Conservation (phyloP, 2,329 filamentous ascomycete species). For the Chlorencoelia australis region DNA sequence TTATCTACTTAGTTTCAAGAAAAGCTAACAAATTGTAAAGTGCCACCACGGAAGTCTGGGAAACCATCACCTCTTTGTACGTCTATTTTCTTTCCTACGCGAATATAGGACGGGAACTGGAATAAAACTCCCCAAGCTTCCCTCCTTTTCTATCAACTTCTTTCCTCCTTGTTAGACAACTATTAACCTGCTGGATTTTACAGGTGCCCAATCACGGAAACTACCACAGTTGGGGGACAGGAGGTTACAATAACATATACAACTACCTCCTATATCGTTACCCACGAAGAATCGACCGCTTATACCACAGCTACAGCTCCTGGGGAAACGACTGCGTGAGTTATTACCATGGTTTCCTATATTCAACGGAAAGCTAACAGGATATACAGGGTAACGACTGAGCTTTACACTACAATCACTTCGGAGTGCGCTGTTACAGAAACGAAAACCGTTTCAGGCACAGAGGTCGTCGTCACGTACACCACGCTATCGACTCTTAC, state of each 20-base stretch:
- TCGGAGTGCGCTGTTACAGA: constrained; percentile 37
- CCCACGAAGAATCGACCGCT: constrained; percentile 4
- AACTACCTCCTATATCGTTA: constrained; percentile 1
- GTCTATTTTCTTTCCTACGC: too few species aligned
- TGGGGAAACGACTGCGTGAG: constrained; percentile 6
- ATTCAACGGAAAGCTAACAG: background rate
- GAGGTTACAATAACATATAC: constrained; percentile 2
- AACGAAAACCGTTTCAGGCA: constrained; percentile 35
- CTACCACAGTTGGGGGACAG: constrained; percentile 5
- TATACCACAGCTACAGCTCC: constrained; percentile 4
- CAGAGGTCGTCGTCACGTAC: constrained; percentile 26
- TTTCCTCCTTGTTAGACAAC: too few species aligned
- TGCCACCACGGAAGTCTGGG: background rate
- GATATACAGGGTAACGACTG: constrained; percentile 2
- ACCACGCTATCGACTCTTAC: constrained; percentile 18
- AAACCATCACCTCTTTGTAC: constrained; percentile 4
- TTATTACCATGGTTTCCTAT: background rate
- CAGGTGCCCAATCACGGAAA: constrained; percentile 29
- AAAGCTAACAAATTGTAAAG: constrained; percentile 1
- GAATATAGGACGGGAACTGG: too few species aligned
- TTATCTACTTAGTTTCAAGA: background rate
- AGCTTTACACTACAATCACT: constrained; percentile 27
- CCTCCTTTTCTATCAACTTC: too few species aligned
- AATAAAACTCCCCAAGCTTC: too few species aligned
- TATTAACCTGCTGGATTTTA: too few species aligned